Base-by-base conservation (phyloP, 2,329 filamentous ascomycete genomes). In the Aspergillus vadensis region DNA sequence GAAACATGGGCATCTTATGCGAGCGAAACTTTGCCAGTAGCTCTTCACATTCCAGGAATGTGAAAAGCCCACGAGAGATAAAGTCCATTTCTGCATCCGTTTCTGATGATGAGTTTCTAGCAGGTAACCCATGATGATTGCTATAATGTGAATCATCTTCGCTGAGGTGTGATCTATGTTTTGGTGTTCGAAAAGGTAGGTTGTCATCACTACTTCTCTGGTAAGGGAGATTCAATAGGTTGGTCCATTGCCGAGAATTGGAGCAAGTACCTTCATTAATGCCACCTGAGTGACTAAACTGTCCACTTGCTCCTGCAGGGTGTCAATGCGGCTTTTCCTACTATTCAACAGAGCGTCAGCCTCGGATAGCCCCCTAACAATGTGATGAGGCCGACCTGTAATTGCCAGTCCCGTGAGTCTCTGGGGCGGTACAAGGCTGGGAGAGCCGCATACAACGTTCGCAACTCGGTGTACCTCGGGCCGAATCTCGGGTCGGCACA, bases 401-500 rank as follows among this genome's bases (percentile, higher is more conserved):
- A 15, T n/a, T 47, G 23, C 44, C 52, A 47, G 30, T 3, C 14
- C 39, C 25, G 38, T 43, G 7, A 9, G 14, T 21, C 1, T 55
- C 32, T 7, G 58, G 58, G 27, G 56, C 58, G 5, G 49, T 47
- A 36, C 60, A 58, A 0, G 41, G 12, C 17, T 57, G 51, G 39
- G 50, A 44, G 21, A 60, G 55, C n/a, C 61, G 58, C n/a, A 19
- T 48, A 39, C 61, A 63, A 14, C 61, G 58, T 21, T 63, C 54
- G 32, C 61, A 63, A n/a, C n/a, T 25, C 8, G 38, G 27, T 10
- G 38, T 23, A 32, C 39, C 58, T 21, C 0, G 10, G 2, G 25
- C 21, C 10, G 10, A 30, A 12, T 30, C 4, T 30, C 27, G 27
- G 27, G 27, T 30, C 14, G 38, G 25, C 5, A 52, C 19, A 27